Base-by-base conservation (phyloP, 768 basidiomycete species). In the Coprinopsis marcescibilis region DNA sequence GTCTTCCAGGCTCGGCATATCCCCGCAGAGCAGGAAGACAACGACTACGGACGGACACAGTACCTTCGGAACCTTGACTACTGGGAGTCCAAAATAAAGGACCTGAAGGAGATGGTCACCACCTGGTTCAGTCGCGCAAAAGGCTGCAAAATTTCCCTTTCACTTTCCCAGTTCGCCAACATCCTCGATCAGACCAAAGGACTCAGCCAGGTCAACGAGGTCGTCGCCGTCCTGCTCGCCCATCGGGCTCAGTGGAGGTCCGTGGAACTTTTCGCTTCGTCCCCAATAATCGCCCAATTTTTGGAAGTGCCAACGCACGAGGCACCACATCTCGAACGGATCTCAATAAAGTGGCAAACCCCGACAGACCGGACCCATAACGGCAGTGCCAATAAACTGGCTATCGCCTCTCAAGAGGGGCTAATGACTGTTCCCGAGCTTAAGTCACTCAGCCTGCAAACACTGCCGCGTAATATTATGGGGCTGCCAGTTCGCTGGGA, bases 141-240 rank as follows among this genome's bases (percentile, higher is more conserved):
- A 26, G 24, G 24, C n/a, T 46, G 45, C 45, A 35, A 21, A 6
- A 25, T 46, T 19, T 17, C 35, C 4, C 23, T 46, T 7, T 46
- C 45, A n/a, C 36, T 46, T 13, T 37, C 35, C 5, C 45, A 46
- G 26, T 46, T 37, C 35, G 21, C 45, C 23, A 46, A 46, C 27
- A 13, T 46, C 29, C 24, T 37, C 25, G 45, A 46, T 19, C 12
- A 43, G 15, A 12, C 45, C 24, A 46, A 46, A 27, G 45, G 45
- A 6, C 15, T 12, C 17, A 27, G 15, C 24, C 24, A 36, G 10
- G 24, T 37, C 24, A 37, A 46, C 36, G 26, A 37, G 14, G 26
- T 46, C 1, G 24, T 46, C 21, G 35, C 35, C 17, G 36, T 38
- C 25, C 23, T 46, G 1, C 36, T 37, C 17, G n/a, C 23, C 2